These are phyloP conservation scores for Claviceps digitariae DNA, from an alignment of 2,329 filamentous ascomycete species.

Conservation along the genomic window DNA sequence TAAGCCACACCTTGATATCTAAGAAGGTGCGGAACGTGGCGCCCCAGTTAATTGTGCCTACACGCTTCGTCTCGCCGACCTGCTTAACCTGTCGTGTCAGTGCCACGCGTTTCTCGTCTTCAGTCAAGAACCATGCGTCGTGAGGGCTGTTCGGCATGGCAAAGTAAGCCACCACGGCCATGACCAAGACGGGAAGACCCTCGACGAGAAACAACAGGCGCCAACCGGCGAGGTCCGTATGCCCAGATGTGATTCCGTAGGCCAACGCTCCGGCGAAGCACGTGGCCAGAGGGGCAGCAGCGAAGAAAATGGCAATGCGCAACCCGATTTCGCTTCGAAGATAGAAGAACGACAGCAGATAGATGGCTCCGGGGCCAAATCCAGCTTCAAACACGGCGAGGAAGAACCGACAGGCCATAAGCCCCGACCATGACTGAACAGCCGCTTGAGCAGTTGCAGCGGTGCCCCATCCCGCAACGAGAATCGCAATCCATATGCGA, in stretches of 20 bases:
- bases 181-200: slow-evolving; percentile 19
- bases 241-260: slow-evolving; percentile 48
- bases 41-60: slow-evolving; percentile 8
- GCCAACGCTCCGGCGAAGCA: slow-evolving; percentile 53
- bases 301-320: slow-evolving; percentile 28
- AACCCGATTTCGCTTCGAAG: slow-evolving; percentile 21
- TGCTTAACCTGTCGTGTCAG: slow-evolving; percentile 5
- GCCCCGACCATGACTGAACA: slow-evolving; percentile 29
- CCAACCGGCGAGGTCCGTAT: slow-evolving; percentile 46
- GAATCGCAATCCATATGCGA: slow-evolving; percentile 2
- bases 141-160: slow-evolving; percentile 13
- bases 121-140: slow-evolving; percentile 9
- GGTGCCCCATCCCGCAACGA: slow-evolving; percentile 7
- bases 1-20: slow-evolving; percentile 23
- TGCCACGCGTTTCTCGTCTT: slow-evolving; percentile 8
- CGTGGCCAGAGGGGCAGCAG: slow-evolving; percentile 51
- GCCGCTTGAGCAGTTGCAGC: slow-evolving; percentile 26
- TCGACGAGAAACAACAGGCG: slow-evolving; percentile 48
- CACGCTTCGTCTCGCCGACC: slow-evolving; percentile 1
- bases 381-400: slow-evolving; percentile 21
- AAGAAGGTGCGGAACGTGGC: slow-evolving; percentile 18
- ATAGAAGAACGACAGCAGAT: slow-evolving; percentile 23
- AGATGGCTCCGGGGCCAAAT: slow-evolving; percentile 19
- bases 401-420: slow-evolving; percentile 29
- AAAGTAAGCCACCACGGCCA: slow-evolving; percentile 16